Base-by-base conservation (phyloP, 1,284 basidiomycete genomes). In the Leccinum angustisporum region DNA sequence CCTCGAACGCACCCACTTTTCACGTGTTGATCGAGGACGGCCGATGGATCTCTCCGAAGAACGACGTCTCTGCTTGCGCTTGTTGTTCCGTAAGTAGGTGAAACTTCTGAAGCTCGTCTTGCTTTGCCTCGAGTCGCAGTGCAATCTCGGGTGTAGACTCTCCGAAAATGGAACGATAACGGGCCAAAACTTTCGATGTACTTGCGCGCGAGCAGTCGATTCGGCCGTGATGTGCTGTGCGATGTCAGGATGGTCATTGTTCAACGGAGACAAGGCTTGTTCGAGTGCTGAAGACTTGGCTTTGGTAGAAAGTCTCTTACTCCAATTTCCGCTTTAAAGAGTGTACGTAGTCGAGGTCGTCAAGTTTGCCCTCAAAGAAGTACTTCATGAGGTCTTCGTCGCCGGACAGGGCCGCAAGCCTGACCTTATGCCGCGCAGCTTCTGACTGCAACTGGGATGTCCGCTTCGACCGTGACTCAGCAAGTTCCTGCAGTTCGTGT, bases 31-130 rank as follows among this genome's bases (percentile, higher is more conserved):
- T 97, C 94, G 86, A 83, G 14, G 94, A 94, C 31, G 98, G 75
- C 66, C 88, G 88, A 65, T 97, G 95, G 5, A 98, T 79, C 76
- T 98, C 96, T 46, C 86, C 81, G 69, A 92, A 97, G 25, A 96
- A 75, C 30, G 90, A 84, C n/a, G 86, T 81, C 65, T 93, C 89
- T 5, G 89, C 83, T 85, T 94, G 69, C 0, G 68, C 67, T 53
- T 81, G 82, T 65, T 90, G 84, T 48, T 75, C 77, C 34, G 83
- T 81, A 57, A 83, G 76, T 25, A 91, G 70, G 56, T 83, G 81
- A 34, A 94, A 73, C 58, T 76, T 80, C 58, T 81, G 78, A 16
- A 91, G 70, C 68, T 91, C 86, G 27, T 81, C 80, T 21, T 92
- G 86, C 72, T 88, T 90, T 62, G 77, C 69, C 65, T 83, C 78